Evolutionary conservation across 2,329 filamentous ascomycete genomes (phyloP).

Genomic region (Neonectria hederae): DNA sequence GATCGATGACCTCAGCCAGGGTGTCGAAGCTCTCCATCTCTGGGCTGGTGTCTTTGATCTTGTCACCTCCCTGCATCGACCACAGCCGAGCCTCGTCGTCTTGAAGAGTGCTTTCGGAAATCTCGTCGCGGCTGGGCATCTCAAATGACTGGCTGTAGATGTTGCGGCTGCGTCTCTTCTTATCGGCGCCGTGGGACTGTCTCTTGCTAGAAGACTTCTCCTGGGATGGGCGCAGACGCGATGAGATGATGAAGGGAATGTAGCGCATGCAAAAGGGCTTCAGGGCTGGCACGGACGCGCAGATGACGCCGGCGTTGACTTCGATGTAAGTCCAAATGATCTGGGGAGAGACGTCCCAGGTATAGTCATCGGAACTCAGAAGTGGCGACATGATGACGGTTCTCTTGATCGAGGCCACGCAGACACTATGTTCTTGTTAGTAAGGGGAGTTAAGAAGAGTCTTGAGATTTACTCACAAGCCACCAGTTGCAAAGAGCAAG

Average conservation of each 20-base stretch:
- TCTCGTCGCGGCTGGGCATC: slow-evolving; percentile 34
- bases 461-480: slow-evolving; percentile 34
- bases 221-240: slow-evolving; percentile 37
- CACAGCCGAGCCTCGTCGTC: slow-evolving; percentile 41
- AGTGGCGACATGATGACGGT: slow-evolving; percentile 41
- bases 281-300: slow-evolving; percentile 59
- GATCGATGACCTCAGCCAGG: slow-evolving; percentile 20
- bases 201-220: slow-evolving; percentile 30
- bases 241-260: slow-evolving; percentile 39
- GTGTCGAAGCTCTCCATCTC: slow-evolving; percentile 38
- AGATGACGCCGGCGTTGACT: slow-evolving; percentile 59
- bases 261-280: slow-evolving; percentile 57
- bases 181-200: slow-evolving; percentile 27
- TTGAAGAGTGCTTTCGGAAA: slow-evolving; percentile 19
- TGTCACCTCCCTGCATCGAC: slow-evolving; percentile 16
- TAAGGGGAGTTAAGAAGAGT: not conserved
- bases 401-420: slow-evolving; percentile 42
- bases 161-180: slow-evolving; percentile 28
- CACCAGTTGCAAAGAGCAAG: slow-evolving; percentile 52
- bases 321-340: slow-evolving; percentile 58
- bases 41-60: slow-evolving; percentile 16
- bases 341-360: slow-evolving; percentile 39
- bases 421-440: slow-evolving; percentile 34
- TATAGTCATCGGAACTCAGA: slow-evolving; percentile 37
- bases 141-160: slow-evolving; percentile 36